These are phyloP conservation scores for Xerocomus cyaneibrunnescens DNA, from an alignment of 1,284 basidiomycete genomes.

Conservation along the genomic window DNA sequence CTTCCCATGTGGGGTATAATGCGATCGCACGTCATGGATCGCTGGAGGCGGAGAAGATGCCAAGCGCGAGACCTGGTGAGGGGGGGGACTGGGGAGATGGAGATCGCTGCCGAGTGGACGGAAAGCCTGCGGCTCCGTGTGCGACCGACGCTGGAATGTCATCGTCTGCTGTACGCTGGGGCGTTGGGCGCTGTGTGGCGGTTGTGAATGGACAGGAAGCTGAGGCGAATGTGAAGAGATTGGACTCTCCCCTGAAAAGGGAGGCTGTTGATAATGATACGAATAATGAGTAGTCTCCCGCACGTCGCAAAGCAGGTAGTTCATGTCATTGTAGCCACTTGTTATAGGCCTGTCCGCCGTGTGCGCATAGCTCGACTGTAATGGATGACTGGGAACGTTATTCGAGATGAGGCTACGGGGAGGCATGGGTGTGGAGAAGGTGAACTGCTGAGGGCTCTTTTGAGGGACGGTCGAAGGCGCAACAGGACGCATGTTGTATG, in stretches of 20 bases:
- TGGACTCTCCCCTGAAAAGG: conserved; percentile 35
- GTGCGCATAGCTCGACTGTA: conserved; percentile 34
- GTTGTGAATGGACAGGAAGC: conserved; percentile 35
- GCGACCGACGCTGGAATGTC: conserved; percentile 35
- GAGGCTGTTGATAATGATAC: conserved; percentile 37
- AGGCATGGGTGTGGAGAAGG: conserved; percentile 35
- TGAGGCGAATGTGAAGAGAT: conserved; percentile 37
- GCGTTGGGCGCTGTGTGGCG: conserved; percentile 31
- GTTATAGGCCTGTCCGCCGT: conserved; percentile 34
- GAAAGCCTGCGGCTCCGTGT: conserved; percentile 35
- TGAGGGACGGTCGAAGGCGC: conserved; percentile 32
- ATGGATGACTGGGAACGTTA: conserved; percentile 28
- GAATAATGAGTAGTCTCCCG: conserved; percentile 37
- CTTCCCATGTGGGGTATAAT: conserved; percentile 39
- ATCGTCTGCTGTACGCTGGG: conserved; percentile 29
- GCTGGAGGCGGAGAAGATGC: conserved; percentile 34
- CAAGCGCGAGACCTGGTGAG: conserved; percentile 34
- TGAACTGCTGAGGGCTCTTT: conserved; percentile 37
- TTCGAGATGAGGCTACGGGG: conserved; percentile 33
- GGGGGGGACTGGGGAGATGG: conserved; percentile 34
- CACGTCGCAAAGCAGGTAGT: conserved; percentile 36
- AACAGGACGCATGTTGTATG: conserved; percentile 41
- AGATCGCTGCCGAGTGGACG: conserved; percentile 34
- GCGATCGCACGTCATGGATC: conserved; percentile 38
- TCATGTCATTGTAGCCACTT: conserved; percentile 38